Evolutionary conservation across 202 grass and related monocot genomes (phyloP).

Genomic region (Brachypodium distachyon): DNA sequence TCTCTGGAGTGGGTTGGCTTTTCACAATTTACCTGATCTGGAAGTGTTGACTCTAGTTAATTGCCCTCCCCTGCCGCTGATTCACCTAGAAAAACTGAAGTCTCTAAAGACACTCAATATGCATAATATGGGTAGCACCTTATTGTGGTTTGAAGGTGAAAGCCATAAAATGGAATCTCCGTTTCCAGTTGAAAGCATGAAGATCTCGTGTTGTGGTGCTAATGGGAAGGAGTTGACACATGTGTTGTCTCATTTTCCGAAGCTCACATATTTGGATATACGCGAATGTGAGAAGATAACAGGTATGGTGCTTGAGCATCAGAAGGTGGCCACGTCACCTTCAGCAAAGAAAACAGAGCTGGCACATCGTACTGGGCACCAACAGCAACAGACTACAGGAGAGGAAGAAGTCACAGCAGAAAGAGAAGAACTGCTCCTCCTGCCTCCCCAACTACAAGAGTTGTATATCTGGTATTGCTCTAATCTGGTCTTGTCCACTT

Average conservation of each 20-base stretch:
- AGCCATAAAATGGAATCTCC: accelerated
- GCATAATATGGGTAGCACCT: accelerated
- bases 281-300: accelerated
- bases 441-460: background rate
- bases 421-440: background rate
- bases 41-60: accelerated
- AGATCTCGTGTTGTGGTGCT: accelerated
- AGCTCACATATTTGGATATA: accelerated
- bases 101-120: background rate
- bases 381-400: background rate
- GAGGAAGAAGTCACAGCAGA: background rate
- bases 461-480: accelerated
- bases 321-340: no score
- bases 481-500: no score
- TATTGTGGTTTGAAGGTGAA: background rate
- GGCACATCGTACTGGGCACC: background rate
- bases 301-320: background rate
- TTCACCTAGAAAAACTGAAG: background rate
- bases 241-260: background rate
- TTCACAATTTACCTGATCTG: background rate
- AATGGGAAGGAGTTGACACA: background rate
- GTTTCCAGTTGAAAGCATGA: background rate
- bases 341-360: no score
- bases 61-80: background rate
- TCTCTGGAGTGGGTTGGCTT: background rate